phyloP scores from a whole-genome alignment of 192 early-diverging fungal species.

The Phycomyces nitens region DNA sequence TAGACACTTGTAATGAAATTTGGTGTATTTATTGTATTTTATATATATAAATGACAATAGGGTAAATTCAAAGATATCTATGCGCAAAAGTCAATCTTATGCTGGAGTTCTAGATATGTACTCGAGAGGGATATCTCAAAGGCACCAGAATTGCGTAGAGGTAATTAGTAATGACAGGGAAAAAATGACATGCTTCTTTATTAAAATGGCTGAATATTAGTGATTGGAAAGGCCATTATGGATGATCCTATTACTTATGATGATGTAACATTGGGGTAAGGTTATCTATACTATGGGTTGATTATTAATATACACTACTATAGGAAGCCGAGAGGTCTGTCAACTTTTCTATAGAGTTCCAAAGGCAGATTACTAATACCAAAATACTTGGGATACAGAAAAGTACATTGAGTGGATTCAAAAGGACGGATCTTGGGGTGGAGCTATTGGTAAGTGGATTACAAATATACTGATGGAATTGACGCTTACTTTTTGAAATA shows the following conservation, averaged over 20 bases:
- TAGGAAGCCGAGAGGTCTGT: slow-evolving; percentile 20
- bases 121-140: slow-evolving; percentile 29
- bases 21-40: neutral
- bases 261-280: slow-evolving; percentile 62
- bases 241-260: slow-evolving; percentile 53
- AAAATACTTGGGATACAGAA: slow-evolving; percentile 18
- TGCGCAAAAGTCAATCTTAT: no score
- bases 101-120: slow-evolving; percentile 31
- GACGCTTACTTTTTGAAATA: slow-evolving; percentile 14
- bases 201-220: slow-evolving; percentile 33
- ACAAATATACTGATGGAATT: neutral
- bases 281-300: neutral
- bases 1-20: neutral
- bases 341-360: neutral
- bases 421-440: slow-evolving; percentile 68
- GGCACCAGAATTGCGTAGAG: slow-evolving; percentile 27
- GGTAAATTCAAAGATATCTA: neutral
- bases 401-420: slow-evolving; percentile 70
- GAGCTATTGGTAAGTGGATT: slow-evolving; percentile 63
- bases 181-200: neutral
- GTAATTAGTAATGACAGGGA: slow-evolving; percentile 9
- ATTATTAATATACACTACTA: neutral
- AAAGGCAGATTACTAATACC: neutral
- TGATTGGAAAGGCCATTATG: slow-evolving; percentile 48
- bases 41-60: no score